These are phyloP conservation scores for Ciborinia camelliae DNA, from an alignment of 2,329 filamentous ascomycete genomes.

Conservation along the genomic window DNA sequence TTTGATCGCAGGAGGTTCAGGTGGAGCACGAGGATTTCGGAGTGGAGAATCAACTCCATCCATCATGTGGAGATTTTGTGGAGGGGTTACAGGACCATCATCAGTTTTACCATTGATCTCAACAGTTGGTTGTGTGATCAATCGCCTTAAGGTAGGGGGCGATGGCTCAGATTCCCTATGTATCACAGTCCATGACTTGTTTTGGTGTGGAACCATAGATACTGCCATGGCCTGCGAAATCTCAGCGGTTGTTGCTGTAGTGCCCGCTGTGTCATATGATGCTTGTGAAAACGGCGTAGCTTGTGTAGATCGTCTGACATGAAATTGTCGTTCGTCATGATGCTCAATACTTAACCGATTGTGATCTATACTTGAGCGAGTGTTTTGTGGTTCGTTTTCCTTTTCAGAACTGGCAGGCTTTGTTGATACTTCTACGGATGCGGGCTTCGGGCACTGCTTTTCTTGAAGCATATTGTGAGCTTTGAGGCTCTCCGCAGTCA, in stretches of 20 bases:
- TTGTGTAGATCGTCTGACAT: conserved; percentile 48
- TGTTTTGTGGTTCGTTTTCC: conserved; percentile 22
- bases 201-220: conserved; percentile 61
- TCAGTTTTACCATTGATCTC: conserved; percentile 41
- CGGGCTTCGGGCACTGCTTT: conserved; percentile 22
- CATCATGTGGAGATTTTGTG: conserved; percentile 47
- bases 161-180: conserved; percentile 6
- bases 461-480: conserved; percentile 46
- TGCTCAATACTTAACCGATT: conserved; percentile 44
- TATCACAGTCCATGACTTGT: conserved; percentile 46
- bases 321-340: conserved; percentile 38
- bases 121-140: conserved; percentile 21
- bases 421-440: conserved; percentile 17
- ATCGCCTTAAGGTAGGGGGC: conserved; percentile 17
- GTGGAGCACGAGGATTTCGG: conserved; percentile 59
- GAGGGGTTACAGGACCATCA: conserved; percentile 49
- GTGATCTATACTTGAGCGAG: conserved; percentile 43
- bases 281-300: conserved; percentile 61
- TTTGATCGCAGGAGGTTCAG: conserved; percentile 54
- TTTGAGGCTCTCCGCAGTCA: conserved; percentile 57
- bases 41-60: conserved; percentile 59
- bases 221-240: conserved; percentile 61
- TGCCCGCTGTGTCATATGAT: conserved; percentile 59
- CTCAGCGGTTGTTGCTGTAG: conserved; percentile 49
- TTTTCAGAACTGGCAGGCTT: conserved; percentile 20